Conservation (phyloP, 345 rosid genomes). For the Raphanus raphanistrum region DNA sequence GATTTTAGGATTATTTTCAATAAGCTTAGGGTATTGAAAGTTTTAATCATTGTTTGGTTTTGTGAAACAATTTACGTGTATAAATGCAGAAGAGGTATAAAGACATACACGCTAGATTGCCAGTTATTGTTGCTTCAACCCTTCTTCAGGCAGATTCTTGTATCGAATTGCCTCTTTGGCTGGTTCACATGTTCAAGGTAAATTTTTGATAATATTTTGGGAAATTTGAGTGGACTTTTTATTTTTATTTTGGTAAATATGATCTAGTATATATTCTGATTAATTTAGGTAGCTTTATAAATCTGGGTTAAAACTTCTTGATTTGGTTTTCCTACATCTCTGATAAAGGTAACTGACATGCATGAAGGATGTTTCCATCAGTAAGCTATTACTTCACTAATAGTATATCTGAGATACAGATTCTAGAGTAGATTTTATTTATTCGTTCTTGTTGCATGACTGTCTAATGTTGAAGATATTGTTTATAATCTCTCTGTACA, state of each 20-base stretch:
- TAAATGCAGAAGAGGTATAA: slow-evolving; percentile 73
- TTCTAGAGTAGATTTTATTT: not conserved
- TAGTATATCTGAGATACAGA: not conserved
- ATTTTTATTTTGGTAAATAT: not conserved
- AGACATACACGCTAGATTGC: slow-evolving; percentile 68
- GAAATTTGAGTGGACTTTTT: slow-evolving; percentile 3
- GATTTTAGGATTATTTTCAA: not conserved
- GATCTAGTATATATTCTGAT: not conserved
- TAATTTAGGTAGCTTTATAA: not conserved
- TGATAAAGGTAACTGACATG: not conserved
- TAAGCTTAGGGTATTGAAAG: slow-evolving; percentile 6
- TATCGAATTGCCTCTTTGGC: slow-evolving; percentile 93
- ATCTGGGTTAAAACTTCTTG: not conserved
- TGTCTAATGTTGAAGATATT: not conserved
- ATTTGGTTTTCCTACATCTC: not conserved
- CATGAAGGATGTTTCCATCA: not conserved
- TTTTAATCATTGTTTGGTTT: slow-evolving; percentile 1
- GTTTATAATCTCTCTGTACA: not conserved
- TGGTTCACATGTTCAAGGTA: slow-evolving; percentile 95
- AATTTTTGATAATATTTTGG: slow-evolving; percentile 22
- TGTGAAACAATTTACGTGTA: not conserved
- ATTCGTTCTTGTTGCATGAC: not conserved
- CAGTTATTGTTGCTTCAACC: slow-evolving; percentile 83
- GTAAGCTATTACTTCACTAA: not conserved
- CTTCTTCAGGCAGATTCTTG: slow-evolving; percentile 80